phyloP scores from a whole-genome alignment of 108 stramenopile genomes.

The Nitzschia palea region DNA sequence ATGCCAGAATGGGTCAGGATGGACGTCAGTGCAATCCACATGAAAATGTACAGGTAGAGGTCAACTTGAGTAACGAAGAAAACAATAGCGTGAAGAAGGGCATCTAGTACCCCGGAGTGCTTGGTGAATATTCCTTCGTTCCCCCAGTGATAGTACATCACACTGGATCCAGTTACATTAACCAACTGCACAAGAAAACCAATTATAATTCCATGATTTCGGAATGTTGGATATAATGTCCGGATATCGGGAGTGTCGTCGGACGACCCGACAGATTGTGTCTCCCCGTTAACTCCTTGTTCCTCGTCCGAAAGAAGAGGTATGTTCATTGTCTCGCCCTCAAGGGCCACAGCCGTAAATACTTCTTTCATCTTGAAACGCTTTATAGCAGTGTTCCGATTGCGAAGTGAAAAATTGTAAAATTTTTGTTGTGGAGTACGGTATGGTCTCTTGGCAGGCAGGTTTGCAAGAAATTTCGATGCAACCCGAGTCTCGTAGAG shows the following conservation, averaged over 20 bases:
- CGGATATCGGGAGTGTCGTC: background rate
- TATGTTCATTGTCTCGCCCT: background rate
- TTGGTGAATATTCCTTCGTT: background rate
- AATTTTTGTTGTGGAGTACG: background rate
- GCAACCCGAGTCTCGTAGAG: too few species aligned
- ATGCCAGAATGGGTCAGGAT: constrained; percentile 4
- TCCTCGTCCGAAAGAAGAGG: constrained; percentile 4
- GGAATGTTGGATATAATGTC: constrained; percentile 4
- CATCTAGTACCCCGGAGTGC: background rate
- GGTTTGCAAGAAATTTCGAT: too few species aligned
- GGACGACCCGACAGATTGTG: background rate
- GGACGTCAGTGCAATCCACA: constrained; percentile 17
- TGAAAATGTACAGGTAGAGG: constrained; percentile 15
- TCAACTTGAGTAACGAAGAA: constrained; percentile 6
- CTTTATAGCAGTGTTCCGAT: too few species aligned
- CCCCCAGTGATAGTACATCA: constrained; percentile 18
- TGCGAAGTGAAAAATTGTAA: too few species aligned
- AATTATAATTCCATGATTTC: constrained; percentile 9
- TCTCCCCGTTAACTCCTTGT: background rate
- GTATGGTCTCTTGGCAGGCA: too few species aligned
- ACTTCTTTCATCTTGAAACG: background rate
- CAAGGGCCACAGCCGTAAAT: background rate
- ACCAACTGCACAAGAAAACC: constrained; percentile 15
- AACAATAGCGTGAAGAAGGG: background rate
- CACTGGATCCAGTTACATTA: constrained; percentile 11